Base-by-base conservation (phyloP, 108 stramenopile genomes). In the Cyclotella cryptica region DNA sequence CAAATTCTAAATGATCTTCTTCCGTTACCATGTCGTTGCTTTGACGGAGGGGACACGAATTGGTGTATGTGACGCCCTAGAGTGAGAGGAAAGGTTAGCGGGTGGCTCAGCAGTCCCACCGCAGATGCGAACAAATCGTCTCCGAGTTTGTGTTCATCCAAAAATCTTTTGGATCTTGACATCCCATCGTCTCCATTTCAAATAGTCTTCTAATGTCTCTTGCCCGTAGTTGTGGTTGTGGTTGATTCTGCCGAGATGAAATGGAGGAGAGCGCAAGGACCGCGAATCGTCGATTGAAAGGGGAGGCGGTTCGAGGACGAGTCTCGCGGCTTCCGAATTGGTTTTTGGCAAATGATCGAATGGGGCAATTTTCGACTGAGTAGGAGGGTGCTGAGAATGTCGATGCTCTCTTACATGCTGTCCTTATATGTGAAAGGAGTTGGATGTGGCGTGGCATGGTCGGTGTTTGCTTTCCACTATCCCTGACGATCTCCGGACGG, bases 81-180 rank as follows among this genome's bases (percentile, higher is more conserved):
- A 3, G 93, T 95, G 39, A 95, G 73, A 0, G 93, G 93, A 30
- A 90, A 86, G 9, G 93, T 90, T 11, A 95, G 81, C 4, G 92
- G 78, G 69, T 95, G 93, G 49, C 84, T 89, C 30, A 86, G 63
- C 13, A 95, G 68, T 1, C 85, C 82, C 28, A 81, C 41, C 28
- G 90, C 85, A 44, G 76, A 59, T 27, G 77, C 63, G 41, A 47
- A 14, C 1, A 29, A 26, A 17, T 54, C 52, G 4, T 72, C 65
- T 21, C 68, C 68, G 40, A 51, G 26, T 39, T 41, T 29, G 49
- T 49, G 65, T 11, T 46, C 43, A n/a, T 3, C 39, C 19, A 9
- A 81, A 52, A 46, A 65, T 54, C 17, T 39, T 27, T 0, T 67
- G 27, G 17, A 82, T 61, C 0, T 39, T 61, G 60, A 15, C 51